Percentiles rank a stretch among this genome's conserved stretches.
Evolutionary conservation across 169 alveolate species (phyloP).

Genomic region (Plasmodium blacklocki): DNA sequence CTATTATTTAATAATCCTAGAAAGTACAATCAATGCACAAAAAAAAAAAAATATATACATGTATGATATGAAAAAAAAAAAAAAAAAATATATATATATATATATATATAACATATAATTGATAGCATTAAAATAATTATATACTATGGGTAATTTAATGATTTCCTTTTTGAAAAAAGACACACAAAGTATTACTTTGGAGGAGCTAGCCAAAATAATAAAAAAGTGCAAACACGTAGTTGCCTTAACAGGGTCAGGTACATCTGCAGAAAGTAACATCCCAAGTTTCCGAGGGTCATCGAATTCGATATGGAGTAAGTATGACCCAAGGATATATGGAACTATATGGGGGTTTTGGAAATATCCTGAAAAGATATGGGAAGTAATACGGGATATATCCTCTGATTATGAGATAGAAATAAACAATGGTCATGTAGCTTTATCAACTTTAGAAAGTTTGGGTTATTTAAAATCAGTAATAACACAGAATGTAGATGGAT

Average conservation of each 20-base stretch:
- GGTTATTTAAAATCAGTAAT: slow-evolving; percentile 65
- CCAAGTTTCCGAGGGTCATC: slow-evolving; percentile 54
- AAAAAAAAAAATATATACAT: not conserved
- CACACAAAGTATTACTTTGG: slow-evolving; percentile 46
- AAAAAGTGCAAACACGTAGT: slow-evolving; percentile 29
- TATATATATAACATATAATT: not conserved
- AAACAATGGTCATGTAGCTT: slow-evolving; percentile 49
- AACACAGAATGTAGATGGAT: slow-evolving; percentile 65
- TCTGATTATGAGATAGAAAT: slow-evolving; percentile 57
- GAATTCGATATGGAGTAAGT: slow-evolving; percentile 61
- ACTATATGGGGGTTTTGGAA: slow-evolving; percentile 75
- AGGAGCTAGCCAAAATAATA: slow-evolving; percentile 50
- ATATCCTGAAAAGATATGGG: slow-evolving; percentile 68
- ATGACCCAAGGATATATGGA: slow-evolving; percentile 64
- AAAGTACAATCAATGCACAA: not conserved
- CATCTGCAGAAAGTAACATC: slow-evolving; percentile 68
- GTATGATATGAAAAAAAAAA: too few relatives aligned
- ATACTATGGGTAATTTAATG: slow-evolving; percentile 62
- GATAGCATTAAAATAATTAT: not conserved
- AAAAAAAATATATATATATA: too few relatives aligned
- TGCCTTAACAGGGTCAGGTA: slow-evolving; percentile 73
- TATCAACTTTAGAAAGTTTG: slow-evolving; percentile 50
- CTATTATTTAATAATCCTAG: not conserved
- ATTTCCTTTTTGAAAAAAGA: slow-evolving; percentile 8
- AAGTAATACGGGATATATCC: slow-evolving; percentile 61